Evolutionary conservation across 768 basidiomycete species (phyloP).

Genomic region (Erythrobasidium yunnanense): DNA sequence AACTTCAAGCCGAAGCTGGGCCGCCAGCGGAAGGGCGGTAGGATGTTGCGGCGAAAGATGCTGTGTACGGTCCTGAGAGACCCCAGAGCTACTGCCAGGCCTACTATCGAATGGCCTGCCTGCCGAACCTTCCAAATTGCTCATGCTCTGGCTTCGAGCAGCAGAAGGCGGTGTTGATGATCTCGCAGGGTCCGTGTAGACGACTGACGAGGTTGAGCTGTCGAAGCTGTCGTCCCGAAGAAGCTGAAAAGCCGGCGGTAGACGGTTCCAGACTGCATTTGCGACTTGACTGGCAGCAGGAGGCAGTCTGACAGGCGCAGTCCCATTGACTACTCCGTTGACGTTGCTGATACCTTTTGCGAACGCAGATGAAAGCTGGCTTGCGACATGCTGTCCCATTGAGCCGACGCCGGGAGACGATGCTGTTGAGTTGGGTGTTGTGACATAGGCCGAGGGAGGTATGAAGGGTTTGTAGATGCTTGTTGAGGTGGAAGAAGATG

Average conservation of each 20-base stretch:
- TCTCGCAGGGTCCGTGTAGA: background rate
- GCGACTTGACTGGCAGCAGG: slow-evolving; percentile 16
- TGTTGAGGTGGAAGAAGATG: background rate
- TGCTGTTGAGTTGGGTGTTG: background rate
- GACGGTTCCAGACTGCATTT: slow-evolving; percentile 17
- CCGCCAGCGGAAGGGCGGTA: background rate
- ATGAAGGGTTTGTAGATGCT: slow-evolving; percentile 4
- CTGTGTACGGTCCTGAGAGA: background rate
- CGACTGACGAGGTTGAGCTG: background rate
- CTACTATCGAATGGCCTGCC: background rate
- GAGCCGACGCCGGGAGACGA: slow-evolving; percentile 7
- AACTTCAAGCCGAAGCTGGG: slow-evolving; percentile 16
- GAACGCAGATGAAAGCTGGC: slow-evolving; percentile 3
- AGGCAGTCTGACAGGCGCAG: slow-evolving; percentile 7
- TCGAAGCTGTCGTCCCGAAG: slow-evolving; percentile 8
- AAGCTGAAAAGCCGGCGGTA: slow-evolving; percentile 13
- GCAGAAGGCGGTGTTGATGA: background rate
- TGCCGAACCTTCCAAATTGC: background rate
- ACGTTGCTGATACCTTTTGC: slow-evolving; percentile 10
- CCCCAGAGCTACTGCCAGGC: background rate
- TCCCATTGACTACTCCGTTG: slow-evolving; percentile 14
- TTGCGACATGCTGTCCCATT: background rate
- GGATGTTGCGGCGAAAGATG: background rate
- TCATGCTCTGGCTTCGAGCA: background rate
- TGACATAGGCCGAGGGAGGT: slow-evolving; percentile 17